Evolutionary conservation across 169 alveolate genomes (phyloP).

Genomic region (Babesia caballi): DNA sequence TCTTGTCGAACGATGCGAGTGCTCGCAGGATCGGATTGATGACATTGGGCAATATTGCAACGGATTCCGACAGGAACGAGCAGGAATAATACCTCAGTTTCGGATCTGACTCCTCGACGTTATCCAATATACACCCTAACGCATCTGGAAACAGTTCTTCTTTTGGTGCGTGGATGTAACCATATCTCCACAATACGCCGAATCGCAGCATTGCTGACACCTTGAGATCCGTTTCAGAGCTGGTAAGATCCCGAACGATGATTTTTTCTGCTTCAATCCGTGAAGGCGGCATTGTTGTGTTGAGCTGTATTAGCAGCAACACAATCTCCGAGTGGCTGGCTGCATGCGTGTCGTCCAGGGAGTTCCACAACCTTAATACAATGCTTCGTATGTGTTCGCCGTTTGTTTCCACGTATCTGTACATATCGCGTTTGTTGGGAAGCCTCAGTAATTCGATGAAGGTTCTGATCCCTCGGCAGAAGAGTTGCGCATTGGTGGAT

Average conservation of each 20-base stretch:
- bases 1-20: slow-evolving; percentile 31
- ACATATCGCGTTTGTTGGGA: slow-evolving; percentile 24
- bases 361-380: slow-evolving; percentile 32
- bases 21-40: slow-evolving; percentile 44
- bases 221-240: slow-evolving; percentile 21
- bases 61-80: slow-evolving; percentile 58
- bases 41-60: slow-evolving; percentile 44
- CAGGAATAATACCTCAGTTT: slow-evolving; percentile 54
- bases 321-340: slow-evolving; percentile 60
- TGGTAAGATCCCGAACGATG: slow-evolving; percentile 41
- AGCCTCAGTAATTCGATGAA: slow-evolving; percentile 39
- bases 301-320: slow-evolving; percentile 46
- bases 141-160: slow-evolving; percentile 50
- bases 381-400: slow-evolving; percentile 29
- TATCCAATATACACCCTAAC: slow-evolving; percentile 44
- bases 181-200: slow-evolving; percentile 52
- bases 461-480: slow-evolving; percentile 58
- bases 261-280: slow-evolving; percentile 40
- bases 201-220: slow-evolving; percentile 57
- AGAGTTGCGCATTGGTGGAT: slow-evolving; percentile 39
- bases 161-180: slow-evolving; percentile 53
- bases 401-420: slow-evolving; percentile 23
- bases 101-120: slow-evolving; percentile 60
- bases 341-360: slow-evolving; percentile 38
- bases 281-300: slow-evolving; percentile 26